Base-by-base conservation (phyloP, 805 yeast species). In the Suhomyces xylopsoci region DNA sequence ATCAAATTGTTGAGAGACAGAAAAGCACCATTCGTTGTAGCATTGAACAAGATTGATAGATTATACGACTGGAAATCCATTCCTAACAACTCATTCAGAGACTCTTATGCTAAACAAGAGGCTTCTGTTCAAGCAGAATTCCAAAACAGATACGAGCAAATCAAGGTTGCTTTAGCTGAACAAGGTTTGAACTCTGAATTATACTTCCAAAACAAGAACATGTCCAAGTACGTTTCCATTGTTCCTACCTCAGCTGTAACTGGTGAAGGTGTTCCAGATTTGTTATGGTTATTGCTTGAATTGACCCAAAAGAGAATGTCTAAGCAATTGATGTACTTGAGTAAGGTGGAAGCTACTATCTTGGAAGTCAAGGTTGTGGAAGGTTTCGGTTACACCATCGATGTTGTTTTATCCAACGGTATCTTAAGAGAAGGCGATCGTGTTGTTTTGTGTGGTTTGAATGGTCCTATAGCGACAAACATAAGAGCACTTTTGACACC, bases 211-310 rank as follows among this genome's bases (percentile, higher is more conserved):
- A 94, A 94, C 82, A 88, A 87, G 73, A 94, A 93, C 77, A 77
- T 93, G 81, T 77, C 97, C 52, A 90, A 91, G 70, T 90, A 86
- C 66, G 99, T 94, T 51, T 91, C 97, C 36, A 88, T 94, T 63
- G 97, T 94, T 45, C 99, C 99, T 62, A 94, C 99, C 17, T 93
- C 98, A 57, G 99, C 99, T 51, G 96, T 92, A 45, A 92, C 97
- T 12, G 99, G 99, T 71, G 99, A 94, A 77, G 99, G 99, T 88
- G 96, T 94, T 63, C 99, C 99, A 48, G 99, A 94, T 83, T 81
- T 94, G 77, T 83, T 94, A 67, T 91, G 97, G 93, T 81, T 94
- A 71, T 79, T 94, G 67, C 81, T 94, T 63, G 98, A 94, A 74
- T 82, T 94, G 65, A 94, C 99, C 14, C 98, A 94, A 77, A 88